Evolutionary conservation across 106 monocot genomes (phyloP).

Genomic region (Acorus gramineus): DNA sequence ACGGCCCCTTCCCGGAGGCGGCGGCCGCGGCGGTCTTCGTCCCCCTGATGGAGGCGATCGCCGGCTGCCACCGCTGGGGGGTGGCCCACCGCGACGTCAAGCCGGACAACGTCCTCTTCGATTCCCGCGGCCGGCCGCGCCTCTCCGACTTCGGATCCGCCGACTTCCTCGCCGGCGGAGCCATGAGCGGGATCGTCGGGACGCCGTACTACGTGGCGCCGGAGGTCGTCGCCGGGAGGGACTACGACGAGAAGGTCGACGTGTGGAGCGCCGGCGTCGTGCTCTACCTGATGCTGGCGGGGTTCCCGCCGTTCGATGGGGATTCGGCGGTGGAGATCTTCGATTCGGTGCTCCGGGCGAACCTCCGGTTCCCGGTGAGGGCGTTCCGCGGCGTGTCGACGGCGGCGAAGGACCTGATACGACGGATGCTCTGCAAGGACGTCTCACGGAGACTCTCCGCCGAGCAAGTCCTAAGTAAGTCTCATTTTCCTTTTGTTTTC

Average conservation of each 20-base stretch:
- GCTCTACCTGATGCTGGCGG: constrained; percentile 63
- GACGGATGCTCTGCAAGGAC: constrained; percentile 81
- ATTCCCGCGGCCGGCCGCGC: constrained; percentile 16
- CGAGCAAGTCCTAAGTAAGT: constrained; percentile 84
- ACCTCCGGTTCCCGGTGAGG: constrained; percentile 63
- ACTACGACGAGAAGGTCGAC: constrained; percentile 81
- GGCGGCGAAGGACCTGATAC: constrained; percentile 72
- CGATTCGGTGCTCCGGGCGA: constrained; percentile 61
- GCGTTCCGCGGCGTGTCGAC: constrained; percentile 44
- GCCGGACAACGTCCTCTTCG: constrained; percentile 78
- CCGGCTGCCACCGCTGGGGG: constrained; percentile 60
- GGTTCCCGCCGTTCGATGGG: constrained; percentile 69
- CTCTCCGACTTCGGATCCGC: constrained; percentile 86
- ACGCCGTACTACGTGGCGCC: constrained; percentile 95
- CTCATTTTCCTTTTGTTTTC: neutral
- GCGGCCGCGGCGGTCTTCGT: constrained; percentile 39
- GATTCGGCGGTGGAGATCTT: constrained; percentile 67
- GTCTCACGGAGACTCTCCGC: constrained; percentile 53
- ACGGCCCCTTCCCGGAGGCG: constrained; percentile 33
- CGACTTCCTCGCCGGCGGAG: constrained; percentile 35
- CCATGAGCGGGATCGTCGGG: constrained; percentile 67
- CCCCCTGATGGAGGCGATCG: constrained; percentile 54
- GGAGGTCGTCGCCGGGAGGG: constrained; percentile 57
- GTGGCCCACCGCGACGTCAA: constrained; percentile 85
- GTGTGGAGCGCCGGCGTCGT: constrained; percentile 90